Conservation (phyloP, 1,284 basidiomycete species). For the Mycena sp. region DNA sequence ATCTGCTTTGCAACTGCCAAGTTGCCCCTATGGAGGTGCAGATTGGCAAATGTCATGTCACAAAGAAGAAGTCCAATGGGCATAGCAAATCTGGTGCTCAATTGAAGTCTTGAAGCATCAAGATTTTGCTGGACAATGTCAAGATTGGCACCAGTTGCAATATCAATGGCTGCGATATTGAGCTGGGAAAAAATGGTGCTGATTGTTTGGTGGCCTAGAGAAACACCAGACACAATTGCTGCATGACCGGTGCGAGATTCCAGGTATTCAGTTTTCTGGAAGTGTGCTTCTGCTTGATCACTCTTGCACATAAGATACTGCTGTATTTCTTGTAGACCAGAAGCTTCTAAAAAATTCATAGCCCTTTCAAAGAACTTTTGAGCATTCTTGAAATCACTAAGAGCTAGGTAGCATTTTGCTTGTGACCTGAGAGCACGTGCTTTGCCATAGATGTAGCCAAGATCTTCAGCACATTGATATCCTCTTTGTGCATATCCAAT, state of each 20-base stretch:
- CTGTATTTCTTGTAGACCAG: background rate
- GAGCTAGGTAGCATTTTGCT: background rate
- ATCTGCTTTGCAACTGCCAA: background rate
- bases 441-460: background rate
- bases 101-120: background rate
- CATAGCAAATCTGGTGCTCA: background rate
- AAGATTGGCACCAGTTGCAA: background rate
- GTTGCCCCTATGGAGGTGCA: background rate
- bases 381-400: background rate
- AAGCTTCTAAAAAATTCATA: background rate
- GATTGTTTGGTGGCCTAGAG: background rate
- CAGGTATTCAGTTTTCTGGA: slow-evolving; percentile 12
- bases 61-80: background rate
- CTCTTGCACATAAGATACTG: background rate
- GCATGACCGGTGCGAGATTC: background rate
- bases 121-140: background rate
- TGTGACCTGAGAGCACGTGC: background rate
- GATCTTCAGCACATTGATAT: too few relatives aligned
- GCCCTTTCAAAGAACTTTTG: background rate
- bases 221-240: background rate
- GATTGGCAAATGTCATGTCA: background rate
- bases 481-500: too few relatives aligned
- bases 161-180: background rate
- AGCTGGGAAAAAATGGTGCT: background rate
- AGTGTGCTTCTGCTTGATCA: background rate